Evolutionary conservation across 73 alveolate species (phyloP).

Genomic region (Paramecium sonneborni): DNA sequence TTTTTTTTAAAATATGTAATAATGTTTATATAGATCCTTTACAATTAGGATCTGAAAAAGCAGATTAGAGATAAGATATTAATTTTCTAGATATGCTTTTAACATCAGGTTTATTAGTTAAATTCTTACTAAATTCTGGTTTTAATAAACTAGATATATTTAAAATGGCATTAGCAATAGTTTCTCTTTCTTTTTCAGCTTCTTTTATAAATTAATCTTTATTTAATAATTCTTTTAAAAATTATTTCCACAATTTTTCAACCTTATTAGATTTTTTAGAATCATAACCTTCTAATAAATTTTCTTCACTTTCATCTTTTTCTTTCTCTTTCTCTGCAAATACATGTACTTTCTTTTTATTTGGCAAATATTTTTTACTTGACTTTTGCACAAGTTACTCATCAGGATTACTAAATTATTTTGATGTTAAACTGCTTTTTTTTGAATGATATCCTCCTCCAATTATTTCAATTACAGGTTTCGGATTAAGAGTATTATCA

Average conservation of each 20-base stretch:
- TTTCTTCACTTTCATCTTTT: neutral
- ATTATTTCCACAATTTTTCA: neutral
- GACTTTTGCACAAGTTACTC: neutral
- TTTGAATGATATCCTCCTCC: neutral
- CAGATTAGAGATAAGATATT: slow-evolving; percentile 26
- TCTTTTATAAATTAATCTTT: neutral
- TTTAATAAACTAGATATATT: neutral
- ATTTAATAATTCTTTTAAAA: slow-evolving; percentile 7
- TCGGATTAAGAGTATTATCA: neutral
- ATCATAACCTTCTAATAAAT: neutral
- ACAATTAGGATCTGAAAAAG: slow-evolving; percentile 36
- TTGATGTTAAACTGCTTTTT: neutral
- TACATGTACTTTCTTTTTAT: neutral
- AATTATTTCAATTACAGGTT: neutral
- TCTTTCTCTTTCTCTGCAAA: neutral
- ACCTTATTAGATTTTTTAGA: neutral
- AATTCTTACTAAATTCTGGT: neutral
- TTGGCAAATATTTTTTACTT: neutral
- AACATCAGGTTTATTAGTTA: slow-evolving; percentile 45
- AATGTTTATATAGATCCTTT: slow-evolving; percentile 30
- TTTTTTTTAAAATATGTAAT: neutral
- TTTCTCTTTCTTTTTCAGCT: slow-evolving; percentile 53
- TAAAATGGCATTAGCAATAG: slow-evolving; percentile 41
- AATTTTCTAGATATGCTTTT: slow-evolving; percentile 29
- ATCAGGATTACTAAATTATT: neutral